Percentiles rank a stretch among this genome's conserved stretches.
phyloP scores from a whole-genome alignment of 2,329 filamentous ascomycete species.

The Didymella segeticola region DNA sequence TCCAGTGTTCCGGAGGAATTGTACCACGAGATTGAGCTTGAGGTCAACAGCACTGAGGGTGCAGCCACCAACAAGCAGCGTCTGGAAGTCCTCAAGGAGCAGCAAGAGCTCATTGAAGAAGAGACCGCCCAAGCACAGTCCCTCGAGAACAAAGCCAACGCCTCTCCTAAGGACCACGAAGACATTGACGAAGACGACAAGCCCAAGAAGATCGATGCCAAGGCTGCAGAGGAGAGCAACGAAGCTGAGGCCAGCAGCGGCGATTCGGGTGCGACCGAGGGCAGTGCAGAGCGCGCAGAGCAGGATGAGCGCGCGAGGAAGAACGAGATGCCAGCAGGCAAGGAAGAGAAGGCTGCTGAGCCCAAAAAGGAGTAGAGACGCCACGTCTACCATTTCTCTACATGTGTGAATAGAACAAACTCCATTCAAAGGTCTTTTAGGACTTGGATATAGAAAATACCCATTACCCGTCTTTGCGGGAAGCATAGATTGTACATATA shows the following conservation, averaged over 20 bases:
- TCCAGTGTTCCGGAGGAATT: slow-evolving; percentile 96
- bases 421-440: slow-evolving; percentile 2
- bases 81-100: slow-evolving; percentile 96
- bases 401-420: slow-evolving; percentile 15
- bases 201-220: slow-evolving; percentile 49
- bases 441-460: slow-evolving; percentile 14
- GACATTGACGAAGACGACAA: slow-evolving; percentile 96
- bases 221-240: slow-evolving; percentile 30
- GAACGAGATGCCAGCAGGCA: slow-evolving; percentile 28
- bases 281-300: slow-evolving; percentile 43
- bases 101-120: slow-evolving; percentile 96
- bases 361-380: slow-evolving; percentile 13
- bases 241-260: slow-evolving; percentile 45
- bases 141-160: slow-evolving; percentile 73
- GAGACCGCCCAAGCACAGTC: slow-evolving; percentile 91
- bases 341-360: slow-evolving; percentile 22
- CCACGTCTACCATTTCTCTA: not conserved
- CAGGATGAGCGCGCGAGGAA: slow-evolving; percentile 40
- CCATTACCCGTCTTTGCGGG: slow-evolving; percentile 2
- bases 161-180: slow-evolving; percentile 82
- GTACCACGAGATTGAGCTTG: slow-evolving; percentile 99
- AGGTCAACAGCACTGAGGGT: slow-evolving; percentile 95
- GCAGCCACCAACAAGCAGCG: slow-evolving; percentile 99
- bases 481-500: slow-evolving; percentile 16
- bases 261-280: slow-evolving; percentile 27